Evolutionary conservation across 2,329 filamentous ascomycete species (phyloP).

Genomic region (Leptosphaerulina australis): DNA sequence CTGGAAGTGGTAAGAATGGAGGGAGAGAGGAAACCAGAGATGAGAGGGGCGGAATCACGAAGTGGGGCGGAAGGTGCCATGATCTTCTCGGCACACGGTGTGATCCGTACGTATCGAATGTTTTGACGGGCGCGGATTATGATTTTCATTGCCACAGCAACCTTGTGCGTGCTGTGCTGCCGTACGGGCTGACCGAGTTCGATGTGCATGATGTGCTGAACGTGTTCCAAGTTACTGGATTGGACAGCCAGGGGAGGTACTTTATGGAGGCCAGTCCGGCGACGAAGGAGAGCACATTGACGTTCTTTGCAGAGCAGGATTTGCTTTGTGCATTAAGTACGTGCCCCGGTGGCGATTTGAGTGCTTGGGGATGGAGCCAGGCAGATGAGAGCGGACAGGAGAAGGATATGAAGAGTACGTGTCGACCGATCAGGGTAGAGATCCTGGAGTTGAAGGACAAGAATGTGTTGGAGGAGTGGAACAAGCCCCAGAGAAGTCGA

Average conservation of each 20-base stretch:
- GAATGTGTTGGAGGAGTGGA: constrained; percentile 61
- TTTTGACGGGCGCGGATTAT: constrained; percentile 73
- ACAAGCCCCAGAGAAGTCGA: constrained; percentile 61
- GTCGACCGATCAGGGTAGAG: constrained; percentile 75
- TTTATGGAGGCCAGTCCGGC: constrained; percentile 62
- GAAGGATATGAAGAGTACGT: constrained; percentile 63
- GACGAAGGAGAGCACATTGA: constrained; percentile 58
- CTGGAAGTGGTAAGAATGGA: constrained; percentile 26
- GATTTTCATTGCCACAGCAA: constrained; percentile 88
- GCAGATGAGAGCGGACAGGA: constrained; percentile 57
- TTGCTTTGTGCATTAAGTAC: constrained; percentile 70
- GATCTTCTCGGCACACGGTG: constrained; percentile 83
- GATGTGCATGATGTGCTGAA: constrained; percentile 88
- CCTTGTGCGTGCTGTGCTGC: constrained; percentile 72
- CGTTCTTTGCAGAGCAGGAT: constrained; percentile 82
- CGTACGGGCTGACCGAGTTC: constrained; percentile 70
- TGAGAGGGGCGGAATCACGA: constrained; percentile 56
- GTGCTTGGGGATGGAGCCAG: constrained; percentile 76
- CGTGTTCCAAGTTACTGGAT: constrained; percentile 81
- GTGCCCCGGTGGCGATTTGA: constrained; percentile 81
- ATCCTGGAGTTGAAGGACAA: constrained; percentile 68
- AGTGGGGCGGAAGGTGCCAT: constrained; percentile 71
- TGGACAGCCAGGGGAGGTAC: constrained; percentile 60
- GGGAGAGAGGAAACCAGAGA: constrained; percentile 49
- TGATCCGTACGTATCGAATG: constrained; percentile 80